phyloP scores from a whole-genome alignment of 345 rosid species.

The Hibiscus trionum region DNA sequence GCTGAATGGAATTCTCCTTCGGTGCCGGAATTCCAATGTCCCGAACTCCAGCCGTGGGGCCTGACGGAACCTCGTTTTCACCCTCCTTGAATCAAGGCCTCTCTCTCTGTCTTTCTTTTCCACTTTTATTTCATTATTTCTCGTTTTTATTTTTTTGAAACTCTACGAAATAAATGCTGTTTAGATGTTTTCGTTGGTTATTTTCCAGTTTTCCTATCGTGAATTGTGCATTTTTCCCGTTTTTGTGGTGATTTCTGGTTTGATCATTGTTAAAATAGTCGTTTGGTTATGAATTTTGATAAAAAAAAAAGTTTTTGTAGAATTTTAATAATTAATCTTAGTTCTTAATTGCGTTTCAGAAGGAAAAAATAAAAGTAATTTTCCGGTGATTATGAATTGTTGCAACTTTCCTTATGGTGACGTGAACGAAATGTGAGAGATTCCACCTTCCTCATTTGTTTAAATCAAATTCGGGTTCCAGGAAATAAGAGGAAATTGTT shows the following conservation, averaged over 20 bases:
- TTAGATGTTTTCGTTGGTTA: not conserved
- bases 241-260: not conserved
- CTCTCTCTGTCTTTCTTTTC: constrained; percentile 3
- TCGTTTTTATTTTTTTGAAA: not conserved
- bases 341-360: not conserved
- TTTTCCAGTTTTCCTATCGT: not conserved
- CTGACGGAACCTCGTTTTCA: constrained; percentile 53
- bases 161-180: not conserved
- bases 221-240: constrained; percentile 4
- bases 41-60: constrained; percentile 19
- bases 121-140: not conserved
- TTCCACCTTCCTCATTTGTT: no score
- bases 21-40: constrained; percentile 71
- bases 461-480: no score
- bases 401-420: no score
- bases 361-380: not conserved
- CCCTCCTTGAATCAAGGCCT: constrained; percentile 57
- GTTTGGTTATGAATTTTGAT: not conserved
- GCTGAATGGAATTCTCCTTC: constrained; percentile 62
- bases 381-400: no score
- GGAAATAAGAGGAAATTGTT: no score
- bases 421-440: not conserved
- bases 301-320: not conserved
- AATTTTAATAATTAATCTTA: not conserved
- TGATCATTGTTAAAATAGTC: not conserved